Base-by-base conservation (phyloP, 305 asterid genomes). In the Caryopteris hybrid region DNA sequence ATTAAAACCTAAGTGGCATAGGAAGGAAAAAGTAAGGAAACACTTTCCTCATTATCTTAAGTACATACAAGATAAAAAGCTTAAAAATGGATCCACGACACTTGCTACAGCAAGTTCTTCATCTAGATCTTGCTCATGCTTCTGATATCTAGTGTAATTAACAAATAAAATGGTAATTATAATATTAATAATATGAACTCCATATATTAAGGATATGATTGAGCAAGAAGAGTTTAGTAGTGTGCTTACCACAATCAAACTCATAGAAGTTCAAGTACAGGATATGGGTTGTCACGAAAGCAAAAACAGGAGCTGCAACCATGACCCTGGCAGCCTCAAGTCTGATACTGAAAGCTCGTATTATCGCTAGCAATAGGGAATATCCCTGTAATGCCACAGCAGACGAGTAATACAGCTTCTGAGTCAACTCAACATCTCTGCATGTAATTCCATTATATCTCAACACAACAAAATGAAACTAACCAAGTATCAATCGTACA, bases 281-380 rank as follows among this genome's bases (percentile, higher is more conserved):
- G 78, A 91, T 82, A 68, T 88, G 96, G 67, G 92, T 85, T 7
- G 78, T 73, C 76, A 81, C 63, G 33, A 91, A 82, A 46, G 95
- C 96, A 54, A 86, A 36, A 33, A 91, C 22, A 2, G 96, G 97
- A 73, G 96, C 92, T 13, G 91, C 79, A 80, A 88, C 80, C 92
- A 88, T 91, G 77, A 91, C 95, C 80, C 95, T 75, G n/a, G 83
- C 72, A 60, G 95, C 96, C 79, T 88, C 96, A 11, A 62, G 55
- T 61, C 62, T 78, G 67, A 91, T 74, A 22, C 17, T 79, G 81
- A 88, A 88, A 70, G 57, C 78, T 67, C 97, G 82, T 57, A 90
- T 41, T 71, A 84, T 76, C 47, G 95, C 89, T 74, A 88, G 57
- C 58, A 85, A 73, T 20, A 88, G 85, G n/a, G 96, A 81, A 73